phyloP scores from a whole-genome alignment of 2,329 filamentous ascomycete species.

The Aureobasidium sp. region DNA sequence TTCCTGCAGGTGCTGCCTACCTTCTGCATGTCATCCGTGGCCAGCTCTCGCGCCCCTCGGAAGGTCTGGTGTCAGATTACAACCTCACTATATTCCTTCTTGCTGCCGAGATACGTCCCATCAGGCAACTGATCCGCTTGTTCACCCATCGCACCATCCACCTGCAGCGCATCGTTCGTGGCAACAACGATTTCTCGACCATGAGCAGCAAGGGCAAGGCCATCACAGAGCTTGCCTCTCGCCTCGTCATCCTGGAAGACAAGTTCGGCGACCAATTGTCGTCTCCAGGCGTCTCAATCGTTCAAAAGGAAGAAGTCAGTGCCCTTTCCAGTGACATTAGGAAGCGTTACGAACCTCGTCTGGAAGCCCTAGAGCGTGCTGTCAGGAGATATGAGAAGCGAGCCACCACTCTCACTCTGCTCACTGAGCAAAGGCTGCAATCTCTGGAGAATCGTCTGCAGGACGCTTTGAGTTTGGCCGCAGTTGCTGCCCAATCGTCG shows the following conservation, averaged over 20 bases:
- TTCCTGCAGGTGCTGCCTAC: slow-evolving; percentile 73
- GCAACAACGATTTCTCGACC: slow-evolving; percentile 20
- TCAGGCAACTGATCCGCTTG: slow-evolving; percentile 74
- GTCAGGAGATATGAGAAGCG: slow-evolving; percentile 90
- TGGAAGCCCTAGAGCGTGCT: slow-evolving; percentile 82
- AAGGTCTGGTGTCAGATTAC: slow-evolving; percentile 84
- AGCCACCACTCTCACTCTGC: slow-evolving; percentile 63
- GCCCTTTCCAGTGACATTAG: slow-evolving; percentile 46
- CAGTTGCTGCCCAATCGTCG: slow-evolving; percentile 55
- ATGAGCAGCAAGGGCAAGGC: slow-evolving; percentile 10
- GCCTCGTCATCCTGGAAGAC: slow-evolving; percentile 28
- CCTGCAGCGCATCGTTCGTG: slow-evolving; percentile 63
- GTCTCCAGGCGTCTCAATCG: slow-evolving; percentile 8
- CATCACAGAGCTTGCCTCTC: slow-evolving; percentile 22
- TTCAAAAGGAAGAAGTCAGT: slow-evolving; percentile 27
- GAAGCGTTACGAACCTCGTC: slow-evolving; percentile 66
- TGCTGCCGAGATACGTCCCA: slow-evolving; percentile 75
- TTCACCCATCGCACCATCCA: slow-evolving; percentile 72
- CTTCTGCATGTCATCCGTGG: slow-evolving; percentile 73
- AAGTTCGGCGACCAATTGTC: slow-evolving; percentile 18
- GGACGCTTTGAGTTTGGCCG: slow-evolving; percentile 75
- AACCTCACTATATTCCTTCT: slow-evolving; percentile 88
- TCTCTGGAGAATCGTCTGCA: slow-evolving; percentile 64
- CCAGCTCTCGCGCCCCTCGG: slow-evolving; percentile 74
- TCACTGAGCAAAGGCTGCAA: slow-evolving; percentile 68